Evolutionary conservation across 1,139 yeast genomes (phyloP), one percentile per base, ranked within the genome.

Genomic region (Kodamaea arcana): DNA sequence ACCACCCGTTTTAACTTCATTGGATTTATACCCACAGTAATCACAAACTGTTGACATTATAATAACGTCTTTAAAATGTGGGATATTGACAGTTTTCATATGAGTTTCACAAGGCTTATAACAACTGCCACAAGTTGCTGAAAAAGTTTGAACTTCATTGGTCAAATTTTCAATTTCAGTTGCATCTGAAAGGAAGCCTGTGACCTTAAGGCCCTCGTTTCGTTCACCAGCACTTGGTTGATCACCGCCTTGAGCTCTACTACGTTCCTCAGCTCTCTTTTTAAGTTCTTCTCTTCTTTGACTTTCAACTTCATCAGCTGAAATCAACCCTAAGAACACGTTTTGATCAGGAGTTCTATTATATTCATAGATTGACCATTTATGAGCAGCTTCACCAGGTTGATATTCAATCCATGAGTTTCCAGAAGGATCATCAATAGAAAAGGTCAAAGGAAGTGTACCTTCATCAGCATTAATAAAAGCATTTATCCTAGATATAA

Each of bases 1-100:
- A 46, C 99, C 99, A 39, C 99, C 99, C 4, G 98, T 94, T 66
- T 90, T 92, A 46, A 94, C 98, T 62, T 94, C 99, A 55, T 94
- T 94, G 15, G 96, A 86, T 64, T 86, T 92, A 66, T 85, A 94
- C 24, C 98, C 98, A 67, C 99, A 94, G 47, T 78, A 67, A 28
- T 83, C 90, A 64, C 99, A 94, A 1, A 78, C 82, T 0, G 98
- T 92, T 34, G 95, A 84, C 98, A 94, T 94, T 50, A 94, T 78
- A 43, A 94, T 83, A 30, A 94, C 99, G 48, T 94, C 97, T 62
- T 88, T 90, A 72, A 94, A 94, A 63, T 94, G 98, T 15, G 99
- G 99, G 48, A 94, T 94, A 54, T 87, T 81, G 20, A 94, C 96
- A 25, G 90, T 78, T 67, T 94, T 94, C 98, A 94, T 94, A 58